Conservation (phyloP, 202 grass and related monocot species). For the Thinopyrum obtusiflorum region DNA sequence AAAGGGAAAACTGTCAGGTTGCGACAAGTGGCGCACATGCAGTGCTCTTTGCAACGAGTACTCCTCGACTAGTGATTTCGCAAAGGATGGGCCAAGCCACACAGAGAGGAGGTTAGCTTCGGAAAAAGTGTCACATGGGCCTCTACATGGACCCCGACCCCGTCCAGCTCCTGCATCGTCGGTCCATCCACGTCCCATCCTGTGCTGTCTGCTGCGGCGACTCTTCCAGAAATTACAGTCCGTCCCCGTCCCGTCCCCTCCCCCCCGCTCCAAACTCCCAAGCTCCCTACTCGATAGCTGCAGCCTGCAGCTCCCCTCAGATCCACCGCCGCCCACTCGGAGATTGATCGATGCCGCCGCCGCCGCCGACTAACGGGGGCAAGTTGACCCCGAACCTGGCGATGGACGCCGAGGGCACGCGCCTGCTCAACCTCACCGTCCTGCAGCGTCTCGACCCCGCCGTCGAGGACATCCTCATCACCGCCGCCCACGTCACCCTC, state of each 20-base stretch:
- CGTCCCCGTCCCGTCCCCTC: background rate
- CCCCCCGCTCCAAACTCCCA: background rate
- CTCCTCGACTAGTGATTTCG: too few species aligned
- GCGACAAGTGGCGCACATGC: too few species aligned
- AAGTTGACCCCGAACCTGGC: slow-evolving; percentile 68
- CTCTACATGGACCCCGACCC: background rate
- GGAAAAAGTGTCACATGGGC: too few species aligned
- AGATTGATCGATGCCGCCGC: slow-evolving; percentile 19
- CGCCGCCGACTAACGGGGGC: slow-evolving; percentile 41
- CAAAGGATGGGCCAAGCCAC: too few species aligned
- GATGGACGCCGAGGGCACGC: slow-evolving; percentile 63
- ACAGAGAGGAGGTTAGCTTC: too few species aligned
- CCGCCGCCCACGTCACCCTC: slow-evolving; percentile 73
- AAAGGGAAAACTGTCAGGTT: too few species aligned
- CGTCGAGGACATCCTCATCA: slow-evolving; percentile 88
- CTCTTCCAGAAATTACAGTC: slow-evolving; percentile 12
- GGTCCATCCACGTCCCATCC: background rate
- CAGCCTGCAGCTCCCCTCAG: slow-evolving; percentile 4
- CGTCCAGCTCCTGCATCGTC: background rate
- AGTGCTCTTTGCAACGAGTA: too few species aligned
- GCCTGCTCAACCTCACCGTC: slow-evolving; percentile 59
- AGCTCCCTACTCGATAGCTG: background rate
- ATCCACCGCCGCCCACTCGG: slow-evolving; percentile 4
- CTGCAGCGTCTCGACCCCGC: slow-evolving; percentile 82
- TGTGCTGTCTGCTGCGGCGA: background rate